These are phyloP conservation scores for Stemphylium beticola DNA, from an alignment of 2,329 filamentous ascomycete species.

Conservation along the genomic window DNA sequence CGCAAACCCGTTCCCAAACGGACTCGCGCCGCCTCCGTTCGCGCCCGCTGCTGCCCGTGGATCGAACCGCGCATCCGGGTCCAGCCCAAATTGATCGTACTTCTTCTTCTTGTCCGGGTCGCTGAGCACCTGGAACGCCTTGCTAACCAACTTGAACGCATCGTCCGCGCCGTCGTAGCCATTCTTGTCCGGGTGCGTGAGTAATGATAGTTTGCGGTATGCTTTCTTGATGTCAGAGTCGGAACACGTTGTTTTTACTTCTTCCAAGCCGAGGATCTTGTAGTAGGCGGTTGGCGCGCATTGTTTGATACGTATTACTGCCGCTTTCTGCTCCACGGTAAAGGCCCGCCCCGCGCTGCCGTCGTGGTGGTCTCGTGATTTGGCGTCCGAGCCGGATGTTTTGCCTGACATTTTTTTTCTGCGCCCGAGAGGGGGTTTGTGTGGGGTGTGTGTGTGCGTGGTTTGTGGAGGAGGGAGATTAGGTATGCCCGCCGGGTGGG, in stretches of 20 bases:
- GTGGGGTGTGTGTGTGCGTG: constrained; percentile 3
- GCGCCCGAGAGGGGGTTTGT: constrained; percentile 6
- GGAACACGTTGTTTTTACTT: constrained; percentile 67
- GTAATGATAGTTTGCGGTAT: constrained; percentile 89
- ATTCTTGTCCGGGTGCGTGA: constrained; percentile 99
- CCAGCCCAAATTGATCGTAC: constrained; percentile 87
- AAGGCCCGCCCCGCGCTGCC: constrained; percentile 78
- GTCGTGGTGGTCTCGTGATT: constrained; percentile 72
- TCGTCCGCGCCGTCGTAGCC: constrained; percentile 94
- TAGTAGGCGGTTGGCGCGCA: constrained; percentile 91
- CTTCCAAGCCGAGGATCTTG: constrained; percentile 82
- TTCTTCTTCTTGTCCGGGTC: constrained; percentile 91
- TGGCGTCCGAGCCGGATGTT: constrained; percentile 52
- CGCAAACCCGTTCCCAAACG: constrained; percentile 65
- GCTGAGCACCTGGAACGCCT: constrained; percentile 90
- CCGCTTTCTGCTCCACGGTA: constrained; percentile 88
- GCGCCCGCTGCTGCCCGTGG: constrained; percentile 59
- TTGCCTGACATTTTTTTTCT: constrained; percentile 51
- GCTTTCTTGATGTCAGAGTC: constrained; percentile 96
- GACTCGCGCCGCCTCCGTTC: constrained; percentile 55
- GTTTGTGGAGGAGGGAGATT: constrained; percentile 4
- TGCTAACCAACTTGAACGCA: constrained; percentile 97
- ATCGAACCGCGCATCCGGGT: constrained; percentile 87
- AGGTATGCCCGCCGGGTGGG: constrained; percentile 13
- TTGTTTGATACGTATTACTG: constrained; percentile 84